These are phyloP conservation scores for Pythium angustatum DNA, from an alignment of 352 stramenopile species.

Conservation along the genomic window DNA sequence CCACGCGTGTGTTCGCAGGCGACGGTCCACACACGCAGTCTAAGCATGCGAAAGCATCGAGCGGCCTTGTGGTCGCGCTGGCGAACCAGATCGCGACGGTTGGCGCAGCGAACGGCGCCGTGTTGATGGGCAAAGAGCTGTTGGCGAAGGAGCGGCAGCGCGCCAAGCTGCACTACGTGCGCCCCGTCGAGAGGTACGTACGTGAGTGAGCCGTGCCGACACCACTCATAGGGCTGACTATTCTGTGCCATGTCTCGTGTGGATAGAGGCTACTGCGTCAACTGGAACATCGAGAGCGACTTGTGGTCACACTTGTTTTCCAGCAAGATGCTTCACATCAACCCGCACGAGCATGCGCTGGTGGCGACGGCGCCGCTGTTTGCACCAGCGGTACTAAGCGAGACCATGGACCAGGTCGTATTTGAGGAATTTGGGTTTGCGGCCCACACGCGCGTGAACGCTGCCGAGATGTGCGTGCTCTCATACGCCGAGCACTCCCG, in stretches of 20 bases:
- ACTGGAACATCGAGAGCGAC: constrained; percentile 77
- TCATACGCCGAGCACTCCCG: constrained; percentile 48
- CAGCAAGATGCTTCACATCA: constrained; percentile 46
- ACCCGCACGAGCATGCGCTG: constrained; percentile 52
- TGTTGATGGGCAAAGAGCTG: constrained; percentile 50
- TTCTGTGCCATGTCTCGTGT: too few relatives aligned
- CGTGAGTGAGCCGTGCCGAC: too few relatives aligned
- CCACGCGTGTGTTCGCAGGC: constrained; percentile 37
- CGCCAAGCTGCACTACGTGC: constrained; percentile 27
- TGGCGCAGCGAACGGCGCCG: constrained; percentile 15
- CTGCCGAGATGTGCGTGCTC: constrained; percentile 65
- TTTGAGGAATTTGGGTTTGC: constrained; percentile 78
- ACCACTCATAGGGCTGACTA: too few relatives aligned
- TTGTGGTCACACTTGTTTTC: constrained; percentile 61
- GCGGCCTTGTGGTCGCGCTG: constrained; percentile 30
- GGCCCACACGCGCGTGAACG: constrained; percentile 47
- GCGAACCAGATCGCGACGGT: constrained; percentile 52
- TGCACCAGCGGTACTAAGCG: constrained; percentile 49
- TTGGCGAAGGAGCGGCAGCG: constrained; percentile 55
- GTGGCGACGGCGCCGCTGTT: constrained; percentile 63
- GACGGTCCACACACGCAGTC: constrained; percentile 14
- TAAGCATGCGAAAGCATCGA: background rate
- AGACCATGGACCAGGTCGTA: constrained; percentile 80
- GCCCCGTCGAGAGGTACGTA: constrained; percentile 30
- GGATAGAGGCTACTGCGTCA: constrained; percentile 73